Percentiles rank a stretch among this genome's conserved stretches.
These are phyloP conservation scores for Verbascum thapsus DNA, from an alignment of 257 asterid species.

Conservation along the genomic window DNA sequence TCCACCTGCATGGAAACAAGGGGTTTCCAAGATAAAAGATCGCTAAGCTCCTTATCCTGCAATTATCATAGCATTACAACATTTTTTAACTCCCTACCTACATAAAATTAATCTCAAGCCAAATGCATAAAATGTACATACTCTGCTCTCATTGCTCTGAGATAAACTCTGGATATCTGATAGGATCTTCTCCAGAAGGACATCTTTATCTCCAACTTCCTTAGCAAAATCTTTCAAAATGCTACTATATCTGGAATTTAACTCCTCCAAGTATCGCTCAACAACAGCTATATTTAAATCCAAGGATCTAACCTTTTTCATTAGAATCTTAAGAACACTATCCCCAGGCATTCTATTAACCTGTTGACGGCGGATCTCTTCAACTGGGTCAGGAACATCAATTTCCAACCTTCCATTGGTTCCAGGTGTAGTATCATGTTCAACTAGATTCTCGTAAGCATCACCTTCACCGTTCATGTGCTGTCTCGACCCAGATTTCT, in stretches of 20 bases:
- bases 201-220: slow-evolving; percentile 61
- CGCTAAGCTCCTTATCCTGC: slow-evolving; percentile 74
- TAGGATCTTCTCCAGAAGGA: slow-evolving; percentile 57
- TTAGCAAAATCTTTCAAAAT: slow-evolving; percentile 64
- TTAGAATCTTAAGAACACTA: slow-evolving; percentile 88
- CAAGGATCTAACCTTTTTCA: slow-evolving; percentile 82
- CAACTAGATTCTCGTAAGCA: slow-evolving; percentile 42
- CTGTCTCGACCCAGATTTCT: slow-evolving; percentile 44
- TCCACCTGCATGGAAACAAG: slow-evolving; percentile 68
- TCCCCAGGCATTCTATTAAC: slow-evolving; percentile 95
- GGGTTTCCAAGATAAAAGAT: slow-evolving; percentile 80
- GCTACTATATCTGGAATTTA: slow-evolving; percentile 67
- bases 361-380: slow-evolving; percentile 71
- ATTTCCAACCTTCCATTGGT: slow-evolving; percentile 37
- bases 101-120: not conserved
- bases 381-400: slow-evolving; percentile 72
- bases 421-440: slow-evolving; percentile 36
- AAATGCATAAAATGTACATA: slow-evolving; percentile 34
- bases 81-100: not conserved
- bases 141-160: slow-evolving; percentile 72
- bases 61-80: slow-evolving; percentile 28
- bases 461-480: slow-evolving; percentile 39
- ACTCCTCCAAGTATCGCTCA: slow-evolving; percentile 81
- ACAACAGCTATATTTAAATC: slow-evolving; percentile 82
- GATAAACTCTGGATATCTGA: slow-evolving; percentile 61